These are phyloP conservation scores for Cyberlindnera bimundalis DNA, from an alignment of 805 yeast species.

Conservation along the genomic window DNA sequence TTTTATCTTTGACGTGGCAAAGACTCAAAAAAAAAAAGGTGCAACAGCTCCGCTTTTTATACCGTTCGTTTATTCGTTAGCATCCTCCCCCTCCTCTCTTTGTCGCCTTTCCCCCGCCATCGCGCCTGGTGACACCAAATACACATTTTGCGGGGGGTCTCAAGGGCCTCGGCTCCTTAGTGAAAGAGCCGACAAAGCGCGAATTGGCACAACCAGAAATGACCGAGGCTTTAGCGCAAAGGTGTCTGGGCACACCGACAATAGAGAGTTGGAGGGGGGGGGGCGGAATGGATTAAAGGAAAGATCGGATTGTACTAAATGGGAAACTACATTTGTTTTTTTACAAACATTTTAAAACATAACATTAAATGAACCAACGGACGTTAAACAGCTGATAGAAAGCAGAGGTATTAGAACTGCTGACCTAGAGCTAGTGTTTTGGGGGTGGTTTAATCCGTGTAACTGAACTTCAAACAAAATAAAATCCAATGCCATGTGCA, in stretches of 20 bases:
- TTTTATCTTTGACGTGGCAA: too few species aligned
- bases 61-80: not conserved
- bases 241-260: too few species aligned
- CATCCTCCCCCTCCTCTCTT: not conserved
- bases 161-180: conserved; percentile 4
- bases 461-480: conserved; percentile 14
- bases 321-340: too few species aligned
- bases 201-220: not conserved
- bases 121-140: conserved; percentile 4
- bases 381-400: conserved; percentile 29
- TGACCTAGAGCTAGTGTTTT: conserved; percentile 27
- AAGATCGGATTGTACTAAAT: too few species aligned
- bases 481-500: conserved; percentile 13
- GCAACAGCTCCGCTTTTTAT: too few species aligned
- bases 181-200: not conserved
- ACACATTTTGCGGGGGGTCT: conserved; percentile 4
- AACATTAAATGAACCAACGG: conserved; percentile 23
- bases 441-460: conserved; percentile 14
- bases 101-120: conserved; percentile 4
- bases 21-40: too few species aligned
- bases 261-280: too few species aligned
- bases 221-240: not conserved
- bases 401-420: conserved; percentile 32
- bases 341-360: too few species aligned
- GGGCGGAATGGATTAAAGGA: too few species aligned